Conservation (phyloP, 2,329 filamentous ascomycete genomes). For the Zopfia rhizophila region DNA sequence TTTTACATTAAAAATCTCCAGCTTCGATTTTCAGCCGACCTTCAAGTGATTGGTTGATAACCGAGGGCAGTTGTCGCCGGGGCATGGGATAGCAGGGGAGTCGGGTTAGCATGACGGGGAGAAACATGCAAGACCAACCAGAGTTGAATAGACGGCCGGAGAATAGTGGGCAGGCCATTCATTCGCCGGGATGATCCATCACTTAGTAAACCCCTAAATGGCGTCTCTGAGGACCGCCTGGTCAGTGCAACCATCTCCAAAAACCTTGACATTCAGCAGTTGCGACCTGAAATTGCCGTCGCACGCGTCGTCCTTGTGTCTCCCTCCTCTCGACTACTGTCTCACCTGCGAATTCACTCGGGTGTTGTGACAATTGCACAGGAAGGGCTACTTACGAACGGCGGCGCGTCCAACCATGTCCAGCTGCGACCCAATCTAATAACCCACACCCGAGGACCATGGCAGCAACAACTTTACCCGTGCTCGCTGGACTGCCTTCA, state of each 20-base stretch:
- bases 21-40: too few species aligned
- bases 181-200: conserved; percentile 23
- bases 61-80: too few species aligned
- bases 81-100: too few species aligned
- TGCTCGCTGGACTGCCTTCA: conserved; percentile 24
- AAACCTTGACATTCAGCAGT: conserved; percentile 24
- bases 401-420: conserved; percentile 33
- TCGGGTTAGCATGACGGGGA: too few species aligned
- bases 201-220: conserved; percentile 27
- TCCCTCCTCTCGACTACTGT: conserved; percentile 27
- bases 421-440: conserved; percentile 30
- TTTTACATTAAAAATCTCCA: too few species aligned
- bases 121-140: too few species aligned
- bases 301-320: conserved; percentile 29
- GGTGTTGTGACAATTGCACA: conserved; percentile 1
- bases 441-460: conserved; percentile 19
- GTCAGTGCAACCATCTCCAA: conserved; percentile 31
- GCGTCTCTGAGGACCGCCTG: conserved; percentile 19
- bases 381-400: too few species aligned
- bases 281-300: conserved; percentile 24
- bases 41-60: too few species aligned
- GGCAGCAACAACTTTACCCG: conserved; percentile 18
- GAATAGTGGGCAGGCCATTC: conserved; percentile 6
- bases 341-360: conserved; percentile 6
- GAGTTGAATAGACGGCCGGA: conserved; percentile 1